phyloP scores from a whole-genome alignment of 768 basidiomycete genomes.

The Epithele typhae region DNA sequence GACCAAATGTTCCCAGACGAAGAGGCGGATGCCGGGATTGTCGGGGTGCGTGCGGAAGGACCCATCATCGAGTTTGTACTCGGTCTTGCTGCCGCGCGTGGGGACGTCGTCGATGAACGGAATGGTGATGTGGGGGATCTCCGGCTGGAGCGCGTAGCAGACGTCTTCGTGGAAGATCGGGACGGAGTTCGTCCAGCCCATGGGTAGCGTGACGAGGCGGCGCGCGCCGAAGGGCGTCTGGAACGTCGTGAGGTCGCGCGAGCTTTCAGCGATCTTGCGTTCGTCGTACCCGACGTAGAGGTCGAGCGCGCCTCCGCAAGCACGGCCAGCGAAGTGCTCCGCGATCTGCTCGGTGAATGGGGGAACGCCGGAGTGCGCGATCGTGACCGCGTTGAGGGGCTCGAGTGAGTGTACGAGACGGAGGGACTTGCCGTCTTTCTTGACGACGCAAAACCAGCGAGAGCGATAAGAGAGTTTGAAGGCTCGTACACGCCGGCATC shows the following conservation, averaged over 20 bases:
- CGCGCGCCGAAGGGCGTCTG: conserved; percentile 32
- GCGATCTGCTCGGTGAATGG: conserved; percentile 15
- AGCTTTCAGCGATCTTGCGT: conserved; percentile 24
- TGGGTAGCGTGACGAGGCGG: conserved; percentile 29
- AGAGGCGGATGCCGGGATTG: too few species aligned
- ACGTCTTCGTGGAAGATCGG: conserved; percentile 39
- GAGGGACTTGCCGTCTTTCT: conserved; percentile 22
- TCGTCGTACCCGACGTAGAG: conserved; percentile 33
- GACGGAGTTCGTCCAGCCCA: conserved; percentile 39
- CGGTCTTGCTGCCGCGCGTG: conserved; percentile 28
- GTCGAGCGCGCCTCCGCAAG: conserved; percentile 22
- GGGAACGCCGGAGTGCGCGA: conserved; percentile 11
- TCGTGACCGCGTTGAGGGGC: conserved; percentile 21
- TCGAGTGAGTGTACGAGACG: conserved; percentile 23
- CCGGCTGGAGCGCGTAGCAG: conserved; percentile 13
- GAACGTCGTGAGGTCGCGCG: conserved; percentile 38
- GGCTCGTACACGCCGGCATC: conserved; percentile 37
- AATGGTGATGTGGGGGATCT: conserved; percentile 34
- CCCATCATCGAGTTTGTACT: conserved; percentile 28
- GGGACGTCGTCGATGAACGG: conserved; percentile 39
- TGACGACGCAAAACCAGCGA: conserved; percentile 35
- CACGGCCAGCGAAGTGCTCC: conserved; percentile 10
- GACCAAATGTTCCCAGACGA: too few species aligned
- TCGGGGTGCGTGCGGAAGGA: too few species aligned
- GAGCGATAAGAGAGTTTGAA: conserved; percentile 33